Conservation (phyloP, 345 rosid species). For the Gossypium bickii region DNA sequence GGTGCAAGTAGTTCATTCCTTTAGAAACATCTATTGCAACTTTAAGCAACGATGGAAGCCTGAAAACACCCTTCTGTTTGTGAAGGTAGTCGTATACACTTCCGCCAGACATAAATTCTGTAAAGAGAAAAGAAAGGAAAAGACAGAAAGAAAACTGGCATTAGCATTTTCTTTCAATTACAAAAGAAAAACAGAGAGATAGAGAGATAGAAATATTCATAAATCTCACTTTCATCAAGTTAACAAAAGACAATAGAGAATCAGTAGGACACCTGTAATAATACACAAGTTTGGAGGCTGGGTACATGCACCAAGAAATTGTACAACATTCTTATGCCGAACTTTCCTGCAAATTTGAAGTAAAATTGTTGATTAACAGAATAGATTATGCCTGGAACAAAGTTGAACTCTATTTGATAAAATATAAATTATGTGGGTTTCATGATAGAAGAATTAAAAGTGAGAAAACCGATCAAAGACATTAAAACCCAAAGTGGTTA, state of each 20-base stretch:
- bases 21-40: conserved; percentile 92
- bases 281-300: conserved; percentile 89
- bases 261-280: conserved; percentile 44
- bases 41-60: conserved; percentile 80
- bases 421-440: not conserved
- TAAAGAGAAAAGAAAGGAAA: not conserved
- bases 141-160: not conserved
- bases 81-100: conserved; percentile 98
- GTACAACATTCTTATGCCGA: conserved; percentile 93
- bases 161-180: not conserved
- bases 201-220: not conserved
- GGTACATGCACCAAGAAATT: conserved; percentile 97
- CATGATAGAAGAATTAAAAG: not conserved
- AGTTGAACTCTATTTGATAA: not conserved
- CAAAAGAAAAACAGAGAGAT: not conserved
- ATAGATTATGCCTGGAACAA: not conserved
- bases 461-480: conserved; percentile 3
- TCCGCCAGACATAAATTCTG: conserved; percentile 96
- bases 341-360: conserved; percentile 66
- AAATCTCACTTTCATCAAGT: not conserved
- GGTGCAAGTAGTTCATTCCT: conserved; percentile 98
- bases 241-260: not conserved
- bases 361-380: not conserved
- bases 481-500: not conserved
- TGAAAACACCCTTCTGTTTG: conserved; percentile 85